These are phyloP conservation scores for Colletotrichum graminicola DNA, from an alignment of 2,329 filamentous ascomycete genomes.

Conservation along the genomic window DNA sequence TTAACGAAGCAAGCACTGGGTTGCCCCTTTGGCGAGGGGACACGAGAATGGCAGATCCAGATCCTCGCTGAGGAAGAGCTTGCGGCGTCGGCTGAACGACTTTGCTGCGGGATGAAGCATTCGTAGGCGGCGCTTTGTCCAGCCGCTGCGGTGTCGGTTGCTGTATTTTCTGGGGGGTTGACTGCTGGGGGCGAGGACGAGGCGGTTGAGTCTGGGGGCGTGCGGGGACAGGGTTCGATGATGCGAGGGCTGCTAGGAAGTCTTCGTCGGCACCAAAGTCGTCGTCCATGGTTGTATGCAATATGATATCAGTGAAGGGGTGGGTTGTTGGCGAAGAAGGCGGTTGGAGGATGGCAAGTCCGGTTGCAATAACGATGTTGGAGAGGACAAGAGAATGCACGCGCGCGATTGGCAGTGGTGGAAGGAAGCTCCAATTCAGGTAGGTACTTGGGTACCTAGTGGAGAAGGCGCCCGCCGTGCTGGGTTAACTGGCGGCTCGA, in stretches of 20 bases:
- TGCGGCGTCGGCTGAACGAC: slow-evolving; percentile 91
- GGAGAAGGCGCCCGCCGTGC: not conserved
- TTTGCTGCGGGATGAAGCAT: slow-evolving; percentile 58
- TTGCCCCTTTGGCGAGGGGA: slow-evolving; percentile 96
- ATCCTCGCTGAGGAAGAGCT: slow-evolving; percentile 74
- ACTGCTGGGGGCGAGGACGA: slow-evolving; percentile 53
- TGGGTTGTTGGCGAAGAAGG: slow-evolving; percentile 3
- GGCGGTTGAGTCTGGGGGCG: slow-evolving; percentile 44
- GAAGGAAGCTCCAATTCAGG: slow-evolving; percentile 1
- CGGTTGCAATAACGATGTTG: not conserved
- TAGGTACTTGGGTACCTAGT: not conserved
- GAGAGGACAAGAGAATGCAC: not conserved
- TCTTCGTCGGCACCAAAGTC: slow-evolving; percentile 70
- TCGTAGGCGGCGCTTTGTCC: slow-evolving; percentile 61
- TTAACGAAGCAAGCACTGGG: slow-evolving; percentile 86
- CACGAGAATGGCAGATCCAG: slow-evolving; percentile 85
- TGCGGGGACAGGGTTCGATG: slow-evolving; percentile 54
- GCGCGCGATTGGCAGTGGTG: not conserved
- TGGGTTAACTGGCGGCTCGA: not conserved
- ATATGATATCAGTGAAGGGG: too few species aligned
- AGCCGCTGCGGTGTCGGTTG: slow-evolving; percentile 68
- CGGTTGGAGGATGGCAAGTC: not conserved
- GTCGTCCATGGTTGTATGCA: slow-evolving; percentile 57
- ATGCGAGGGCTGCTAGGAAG: slow-evolving; percentile 67
- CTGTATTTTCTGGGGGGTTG: slow-evolving; percentile 52